phyloP scores from a whole-genome alignment of 495 filamentous ascomycete species.

The Penicillium coffeae region DNA sequence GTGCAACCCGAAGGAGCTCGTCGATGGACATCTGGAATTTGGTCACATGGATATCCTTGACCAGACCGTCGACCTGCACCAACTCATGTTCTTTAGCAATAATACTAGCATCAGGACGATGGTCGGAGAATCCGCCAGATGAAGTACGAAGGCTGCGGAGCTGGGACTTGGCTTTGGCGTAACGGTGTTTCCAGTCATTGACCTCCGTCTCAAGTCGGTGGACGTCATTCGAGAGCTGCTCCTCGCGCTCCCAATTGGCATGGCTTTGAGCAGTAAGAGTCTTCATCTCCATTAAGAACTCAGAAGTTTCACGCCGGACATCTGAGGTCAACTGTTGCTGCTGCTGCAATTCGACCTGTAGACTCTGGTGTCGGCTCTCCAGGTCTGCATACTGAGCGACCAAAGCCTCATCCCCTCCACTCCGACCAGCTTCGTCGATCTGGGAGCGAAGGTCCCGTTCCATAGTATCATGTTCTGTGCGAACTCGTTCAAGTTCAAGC shows the following conservation, averaged over 20 bases:
- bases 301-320: constrained; percentile 78
- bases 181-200: constrained; percentile 83
- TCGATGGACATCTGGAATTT: constrained; percentile 95
- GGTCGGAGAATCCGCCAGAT: constrained; percentile 64
- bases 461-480: constrained; percentile 59
- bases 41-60: constrained; percentile 89
- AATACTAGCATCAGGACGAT: constrained; percentile 58
- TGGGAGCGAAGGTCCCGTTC: constrained; percentile 62
- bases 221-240: constrained; percentile 67
- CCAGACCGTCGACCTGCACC: constrained; percentile 65
- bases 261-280: constrained; percentile 73
- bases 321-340: constrained; percentile 85
- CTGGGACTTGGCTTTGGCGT: constrained; percentile 82
- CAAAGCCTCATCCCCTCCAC: constrained; percentile 43
- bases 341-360: constrained; percentile 65
- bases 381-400: constrained; percentile 58
- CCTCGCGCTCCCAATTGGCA: constrained; percentile 76
- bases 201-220: constrained; percentile 74
- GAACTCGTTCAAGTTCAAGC: constrained; percentile 69
- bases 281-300: constrained; percentile 87
- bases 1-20: constrained; percentile 76
- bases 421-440: constrained; percentile 50
- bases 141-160: constrained; percentile 75
- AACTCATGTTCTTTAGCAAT: constrained; percentile 68
- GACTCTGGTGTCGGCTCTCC: constrained; percentile 64